Base-by-base conservation (phyloP, 306 rosid species). In the Begonia fuchsioides region DNA sequence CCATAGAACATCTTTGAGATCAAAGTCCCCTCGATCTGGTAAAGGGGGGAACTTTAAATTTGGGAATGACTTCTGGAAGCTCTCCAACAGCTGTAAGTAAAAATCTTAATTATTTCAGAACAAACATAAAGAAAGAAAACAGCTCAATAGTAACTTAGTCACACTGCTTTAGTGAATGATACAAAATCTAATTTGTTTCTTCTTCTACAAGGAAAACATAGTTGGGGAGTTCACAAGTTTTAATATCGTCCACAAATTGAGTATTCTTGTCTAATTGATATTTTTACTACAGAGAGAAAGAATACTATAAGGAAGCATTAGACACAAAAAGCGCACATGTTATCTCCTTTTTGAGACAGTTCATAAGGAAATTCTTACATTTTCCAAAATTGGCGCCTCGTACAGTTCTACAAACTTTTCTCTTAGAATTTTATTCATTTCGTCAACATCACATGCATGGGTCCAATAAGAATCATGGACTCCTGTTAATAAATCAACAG, bases 381-480 rank as follows among this genome's bases (percentile, higher is more conserved):
- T 69, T 75, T 85, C 98, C 52, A 85, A 58, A 62, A 85, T 63
- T 11, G 98, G 95, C 40, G 82, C 75, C 50, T 77, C 75, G 6
- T 90, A 85, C 43, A 84, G 95, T 72, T 90, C 95, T 55, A 85
- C 94, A 63, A 90, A 90, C 65, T 90, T 90, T 51, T 81, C 81
- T 62, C 94, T 64, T 38, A 90, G 92, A 59, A 90, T 79, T 59
- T 55, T 79, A 63, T 79, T 90, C 94, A 90, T 81, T 64, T 67
- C 71, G 2, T 90, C 98, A 57, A 90, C 85, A 60, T 90, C 93
- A 43, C 87, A 72, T 17, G 98, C 98, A 67, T 90, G 98, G 10
- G 98, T 85, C 98, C 98, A 90, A 64, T 90, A 90, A 44, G 98
- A 90, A 69, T 90, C 98, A 38, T 90, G 98, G 50, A 90, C 95